Conservation (phyloP, 305 asterid species). For the Ruellia speciosa region DNA sequence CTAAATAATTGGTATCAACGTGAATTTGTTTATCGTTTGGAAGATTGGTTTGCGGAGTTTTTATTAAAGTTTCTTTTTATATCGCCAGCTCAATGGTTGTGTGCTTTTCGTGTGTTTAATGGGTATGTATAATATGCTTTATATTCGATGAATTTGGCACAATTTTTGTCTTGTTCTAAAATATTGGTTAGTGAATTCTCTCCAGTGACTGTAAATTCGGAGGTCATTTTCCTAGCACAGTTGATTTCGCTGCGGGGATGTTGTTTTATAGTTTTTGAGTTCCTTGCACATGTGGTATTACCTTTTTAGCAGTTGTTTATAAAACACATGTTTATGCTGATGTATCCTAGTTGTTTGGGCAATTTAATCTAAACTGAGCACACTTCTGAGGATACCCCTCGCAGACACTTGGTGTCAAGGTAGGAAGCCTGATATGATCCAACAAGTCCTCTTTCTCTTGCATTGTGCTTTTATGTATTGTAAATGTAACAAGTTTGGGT, state of each 20-base stretch:
- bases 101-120: neutral
- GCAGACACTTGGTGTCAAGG: neutral
- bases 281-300: too few relatives aligned
- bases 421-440: neutral
- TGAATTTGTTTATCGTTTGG: neutral
- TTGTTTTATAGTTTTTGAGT: too few relatives aligned
- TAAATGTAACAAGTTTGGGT: too few relatives aligned
- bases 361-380: neutral
- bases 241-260: neutral
- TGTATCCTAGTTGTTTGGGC: neutral
- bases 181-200: neutral
- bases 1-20: neutral
- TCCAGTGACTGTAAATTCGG: neutral
- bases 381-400: neutral
- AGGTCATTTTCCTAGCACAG: neutral
- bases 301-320: too few relatives aligned
- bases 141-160: neutral
- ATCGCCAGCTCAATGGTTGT: neutral
- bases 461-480: neutral
- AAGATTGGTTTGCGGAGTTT: neutral
- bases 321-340: too few relatives aligned
- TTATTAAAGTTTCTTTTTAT: neutral
- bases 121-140: neutral
- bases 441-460: neutral
- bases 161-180: neutral